phyloP scores from a whole-genome alignment of 805 yeast genomes.

The Starmerella davenportii region DNA sequence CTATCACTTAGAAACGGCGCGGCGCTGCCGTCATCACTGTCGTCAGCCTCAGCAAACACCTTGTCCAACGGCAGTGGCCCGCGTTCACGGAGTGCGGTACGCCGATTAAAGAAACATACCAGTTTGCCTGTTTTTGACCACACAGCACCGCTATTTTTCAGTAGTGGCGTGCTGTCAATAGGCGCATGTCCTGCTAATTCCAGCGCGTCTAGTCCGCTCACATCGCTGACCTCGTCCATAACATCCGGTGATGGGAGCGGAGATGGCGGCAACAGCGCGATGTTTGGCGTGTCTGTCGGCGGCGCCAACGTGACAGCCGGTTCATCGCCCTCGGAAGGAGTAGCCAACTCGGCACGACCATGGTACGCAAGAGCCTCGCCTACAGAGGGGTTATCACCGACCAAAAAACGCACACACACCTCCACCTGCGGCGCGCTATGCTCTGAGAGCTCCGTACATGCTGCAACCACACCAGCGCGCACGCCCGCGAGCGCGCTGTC shows the following conservation, averaged over 20 bases:
- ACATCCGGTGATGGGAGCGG: background rate
- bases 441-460: slow-evolving; percentile 38
- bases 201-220: slow-evolving; percentile 1
- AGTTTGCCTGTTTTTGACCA: slow-evolving; percentile 69
- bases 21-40: slow-evolving; percentile 5
- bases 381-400: slow-evolving; percentile 38
- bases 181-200: slow-evolving; percentile 14
- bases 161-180: slow-evolving; percentile 70
- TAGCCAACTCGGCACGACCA: background rate
- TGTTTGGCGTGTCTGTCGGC: background rate
- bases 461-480: slow-evolving; percentile 32
- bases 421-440: slow-evolving; percentile 58
- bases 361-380: slow-evolving; percentile 12
- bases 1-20: slow-evolving; percentile 13
- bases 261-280: background rate
- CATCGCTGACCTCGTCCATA: background rate
- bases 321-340: background rate
- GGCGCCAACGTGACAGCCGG: background rate
- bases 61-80: slow-evolving; percentile 16
- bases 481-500: slow-evolving; percentile 33
- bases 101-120: slow-evolving; percentile 57
- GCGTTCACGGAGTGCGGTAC: slow-evolving; percentile 2
- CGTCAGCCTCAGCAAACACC: slow-evolving; percentile 15
- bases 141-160: slow-evolving; percentile 82
- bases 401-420: slow-evolving; percentile 50